Evolutionary conservation across 257 asterid species (phyloP).

Genomic region (Capsicum chinense): DNA sequence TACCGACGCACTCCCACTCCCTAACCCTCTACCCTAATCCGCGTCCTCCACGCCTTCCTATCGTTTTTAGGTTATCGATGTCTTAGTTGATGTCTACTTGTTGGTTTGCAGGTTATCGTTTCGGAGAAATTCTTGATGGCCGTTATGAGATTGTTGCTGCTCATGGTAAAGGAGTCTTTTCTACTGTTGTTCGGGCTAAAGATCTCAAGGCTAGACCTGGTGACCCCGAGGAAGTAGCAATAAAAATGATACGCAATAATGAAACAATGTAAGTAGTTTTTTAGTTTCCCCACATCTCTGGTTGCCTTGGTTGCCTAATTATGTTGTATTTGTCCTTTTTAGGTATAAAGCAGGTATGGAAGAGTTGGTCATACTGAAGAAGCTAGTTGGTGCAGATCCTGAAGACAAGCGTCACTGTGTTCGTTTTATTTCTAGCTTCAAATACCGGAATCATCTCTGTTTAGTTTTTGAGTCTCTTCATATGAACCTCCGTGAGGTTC

Average conservation of each 20-base stretch:
- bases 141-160: slow-evolving; percentile 95
- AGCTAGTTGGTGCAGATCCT: slow-evolving; percentile 95
- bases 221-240: slow-evolving; percentile 91
- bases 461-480: slow-evolving; percentile 99
- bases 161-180: slow-evolving; percentile 98
- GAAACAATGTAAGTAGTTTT: slow-evolving; percentile 84
- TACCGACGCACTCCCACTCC: too few species aligned
- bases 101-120: slow-evolving; percentile 70
- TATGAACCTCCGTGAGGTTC: slow-evolving; percentile 99
- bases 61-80: background rate
- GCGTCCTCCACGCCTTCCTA: too few species aligned
- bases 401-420: slow-evolving; percentile 96
- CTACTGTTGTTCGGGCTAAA: slow-evolving; percentile 95
- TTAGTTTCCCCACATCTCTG: slow-evolving; percentile 20
- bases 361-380: slow-evolving; percentile 85
- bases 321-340: background rate
- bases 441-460: slow-evolving; percentile 97
- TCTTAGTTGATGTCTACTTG: slow-evolving; percentile 23
- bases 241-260: slow-evolving; percentile 89
- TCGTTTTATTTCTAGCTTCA: slow-evolving; percentile 90
- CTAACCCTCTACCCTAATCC: too few species aligned
- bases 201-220: slow-evolving; percentile 81
- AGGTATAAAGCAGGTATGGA: slow-evolving; percentile 99
- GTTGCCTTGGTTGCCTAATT: slow-evolving; percentile 25
- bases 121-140: slow-evolving; percentile 92